Evolutionary conservation across 2,329 filamentous ascomycete species (phyloP).

Genomic region (Colletotrichum sp.): DNA sequence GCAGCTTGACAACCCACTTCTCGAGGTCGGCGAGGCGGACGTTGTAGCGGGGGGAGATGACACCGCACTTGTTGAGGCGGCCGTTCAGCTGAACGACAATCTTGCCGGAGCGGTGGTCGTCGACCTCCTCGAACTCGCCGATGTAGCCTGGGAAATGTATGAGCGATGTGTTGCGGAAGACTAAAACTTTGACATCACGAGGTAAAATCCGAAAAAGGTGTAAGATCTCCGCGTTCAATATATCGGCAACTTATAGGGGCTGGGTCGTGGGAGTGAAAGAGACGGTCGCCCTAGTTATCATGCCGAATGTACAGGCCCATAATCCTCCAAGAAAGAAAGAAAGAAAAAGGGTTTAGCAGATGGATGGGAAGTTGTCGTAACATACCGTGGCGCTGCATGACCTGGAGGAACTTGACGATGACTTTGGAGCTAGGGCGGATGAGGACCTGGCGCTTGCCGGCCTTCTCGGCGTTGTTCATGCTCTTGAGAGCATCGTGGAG

Average conservation of each 20-base stretch:
- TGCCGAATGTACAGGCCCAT: constrained; percentile 69
- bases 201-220: constrained; percentile 80
- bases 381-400: constrained; percentile 99
- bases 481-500: constrained; percentile 98
- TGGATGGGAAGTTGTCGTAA: constrained; percentile 31
- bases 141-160: constrained; percentile 77
- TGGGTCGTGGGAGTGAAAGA: constrained; percentile 78
- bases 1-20: constrained; percentile 99
- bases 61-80: constrained; percentile 97
- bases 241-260: constrained; percentile 99
- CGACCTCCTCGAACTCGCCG: constrained; percentile 99
- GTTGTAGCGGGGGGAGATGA: constrained; percentile 99
- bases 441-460: constrained; percentile 98
- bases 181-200: constrained; percentile 92
- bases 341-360: neutral
- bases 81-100: constrained; percentile 99
- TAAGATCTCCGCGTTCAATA: constrained; percentile 94
- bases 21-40: constrained; percentile 96
- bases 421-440: constrained; percentile 99
- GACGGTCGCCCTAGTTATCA: constrained; percentile 99
- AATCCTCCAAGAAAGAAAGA: constrained; percentile 9
- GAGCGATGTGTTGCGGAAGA: constrained; percentile 83
- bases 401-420: constrained; percentile 98
- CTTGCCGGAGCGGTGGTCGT: constrained; percentile 99
- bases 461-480: constrained; percentile 99